A percentile compares a stretch with the other conserved stretches of the same genome.
phyloP scores from a whole-genome alignment of 2,329 filamentous ascomycete species.

The Lasiodiplodia gonubiensis region DNA sequence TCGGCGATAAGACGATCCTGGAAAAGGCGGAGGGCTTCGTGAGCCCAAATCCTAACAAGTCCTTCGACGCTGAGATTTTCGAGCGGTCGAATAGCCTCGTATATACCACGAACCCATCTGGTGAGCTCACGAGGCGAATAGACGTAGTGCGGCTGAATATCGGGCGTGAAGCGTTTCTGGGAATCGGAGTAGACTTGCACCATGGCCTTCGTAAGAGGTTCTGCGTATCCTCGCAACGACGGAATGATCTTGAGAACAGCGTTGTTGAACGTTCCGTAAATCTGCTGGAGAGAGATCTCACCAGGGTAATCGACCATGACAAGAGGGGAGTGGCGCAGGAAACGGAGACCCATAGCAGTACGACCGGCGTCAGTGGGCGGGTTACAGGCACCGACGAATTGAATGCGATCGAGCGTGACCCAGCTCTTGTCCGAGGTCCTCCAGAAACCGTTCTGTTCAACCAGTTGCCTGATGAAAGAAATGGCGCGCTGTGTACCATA shows the following conservation, averaged over 20 bases:
- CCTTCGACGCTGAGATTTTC: constrained; percentile 89
- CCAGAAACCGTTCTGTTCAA: constrained; percentile 99
- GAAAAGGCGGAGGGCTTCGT: constrained; percentile 94
- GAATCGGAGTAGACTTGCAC: constrained; percentile 95
- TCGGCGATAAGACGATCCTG: constrained; percentile 95
- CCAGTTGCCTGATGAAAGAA: constrained; percentile 93
- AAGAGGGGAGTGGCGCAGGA: constrained; percentile 94
- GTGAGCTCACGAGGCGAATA: constrained; percentile 99
- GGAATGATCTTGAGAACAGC: constrained; percentile 97
- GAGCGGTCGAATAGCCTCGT: constrained; percentile 92
- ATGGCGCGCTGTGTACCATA: constrained; percentile 98
- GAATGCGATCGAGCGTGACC: constrained; percentile 96
- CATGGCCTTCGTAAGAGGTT: constrained; percentile 95
- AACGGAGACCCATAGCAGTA: constrained; percentile 90
- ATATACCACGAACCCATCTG: constrained; percentile 95
- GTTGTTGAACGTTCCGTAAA: constrained; percentile 97
- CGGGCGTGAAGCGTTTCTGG: constrained; percentile 89
- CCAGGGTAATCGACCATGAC: constrained; percentile 99
- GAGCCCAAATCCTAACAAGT: constrained; percentile 94
- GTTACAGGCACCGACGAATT: constrained; percentile 98
- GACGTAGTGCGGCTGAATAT: constrained; percentile 98
- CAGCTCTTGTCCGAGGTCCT: constrained; percentile 95
- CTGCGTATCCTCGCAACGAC: constrained; percentile 90
- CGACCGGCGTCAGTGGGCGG: constrained; percentile 96
- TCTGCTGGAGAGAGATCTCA: constrained; percentile 91